A percentile compares a stretch with the other conserved stretches of the same genome.
These are phyloP conservation scores for Lactarius psammicola DNA, from an alignment of 768 basidiomycete species.

Conservation along the genomic window DNA sequence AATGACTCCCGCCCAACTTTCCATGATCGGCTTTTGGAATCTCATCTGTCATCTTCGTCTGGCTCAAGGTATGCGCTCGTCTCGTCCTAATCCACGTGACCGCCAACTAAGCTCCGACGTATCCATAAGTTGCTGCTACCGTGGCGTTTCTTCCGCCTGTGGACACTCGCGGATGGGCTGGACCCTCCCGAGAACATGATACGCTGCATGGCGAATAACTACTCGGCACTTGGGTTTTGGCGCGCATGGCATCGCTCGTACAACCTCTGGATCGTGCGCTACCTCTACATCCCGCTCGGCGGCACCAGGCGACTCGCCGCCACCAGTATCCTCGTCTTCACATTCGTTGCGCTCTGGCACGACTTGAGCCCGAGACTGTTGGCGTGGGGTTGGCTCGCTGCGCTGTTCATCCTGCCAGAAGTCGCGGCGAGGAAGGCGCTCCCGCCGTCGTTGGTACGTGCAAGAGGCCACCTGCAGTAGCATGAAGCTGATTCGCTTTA, in stretches of 20 bases:
- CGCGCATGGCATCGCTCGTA: conserved; percentile 76
- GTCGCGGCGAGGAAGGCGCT: too few species aligned
- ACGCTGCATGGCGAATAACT: conserved; percentile 96
- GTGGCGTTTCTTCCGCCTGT: conserved; percentile 96
- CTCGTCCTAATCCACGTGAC: background rate
- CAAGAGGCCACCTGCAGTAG: too few species aligned
- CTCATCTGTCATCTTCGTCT: conserved; percentile 90
- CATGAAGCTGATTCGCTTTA: too few species aligned
- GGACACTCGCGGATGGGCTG: conserved; percentile 84
- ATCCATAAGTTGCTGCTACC: conserved; percentile 94
- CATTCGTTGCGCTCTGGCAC: conserved; percentile 98
- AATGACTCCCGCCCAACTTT: conserved; percentile 73
- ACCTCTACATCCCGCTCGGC: conserved; percentile 88
- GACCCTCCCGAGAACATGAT: conserved; percentile 89
- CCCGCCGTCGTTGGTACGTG: too few species aligned
- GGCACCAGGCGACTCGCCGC: conserved; percentile 56
- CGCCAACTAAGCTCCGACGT: background rate
- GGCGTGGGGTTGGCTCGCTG: conserved; percentile 96
- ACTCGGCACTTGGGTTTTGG: conserved; percentile 93
- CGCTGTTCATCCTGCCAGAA: conserved; percentile 88
- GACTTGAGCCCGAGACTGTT: conserved; percentile 85
- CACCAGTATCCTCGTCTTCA: conserved; percentile 80
- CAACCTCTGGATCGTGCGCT: conserved; percentile 94
- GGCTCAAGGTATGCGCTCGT: conserved; percentile 98
- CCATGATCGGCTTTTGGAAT: conserved; percentile 97